These are phyloP conservation scores for Aspergillus sergii DNA, from an alignment of 2,329 filamentous ascomycete species.

Conservation along the genomic window DNA sequence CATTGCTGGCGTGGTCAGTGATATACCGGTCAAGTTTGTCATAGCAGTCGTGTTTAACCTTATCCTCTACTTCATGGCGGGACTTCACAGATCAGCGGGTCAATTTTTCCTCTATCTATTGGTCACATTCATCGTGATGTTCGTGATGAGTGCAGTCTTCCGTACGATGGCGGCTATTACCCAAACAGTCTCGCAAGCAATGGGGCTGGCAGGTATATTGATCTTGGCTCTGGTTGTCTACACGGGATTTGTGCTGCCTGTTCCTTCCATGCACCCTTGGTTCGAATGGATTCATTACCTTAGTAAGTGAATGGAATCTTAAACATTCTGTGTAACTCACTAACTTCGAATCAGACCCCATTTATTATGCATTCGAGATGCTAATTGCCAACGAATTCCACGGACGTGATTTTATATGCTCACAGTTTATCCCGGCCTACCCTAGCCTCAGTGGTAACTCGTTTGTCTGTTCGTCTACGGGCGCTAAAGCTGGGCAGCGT, in stretches of 20 bases:
- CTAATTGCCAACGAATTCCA: conserved; percentile 84
- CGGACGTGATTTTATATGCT: conserved; percentile 60
- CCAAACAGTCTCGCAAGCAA: conserved; percentile 62
- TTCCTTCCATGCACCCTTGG: conserved; percentile 71
- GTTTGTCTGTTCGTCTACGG: conserved; percentile 61
- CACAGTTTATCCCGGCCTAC: conserved; percentile 51
- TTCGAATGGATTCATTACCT: conserved; percentile 80
- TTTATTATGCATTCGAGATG: conserved; percentile 78
- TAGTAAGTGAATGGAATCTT: conserved; percentile 30
- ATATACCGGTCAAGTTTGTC: conserved; percentile 71
- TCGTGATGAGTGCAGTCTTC: conserved; percentile 85
- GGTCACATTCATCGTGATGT: conserved; percentile 70
- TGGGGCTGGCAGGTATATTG: conserved; percentile 57
- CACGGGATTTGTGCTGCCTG: conserved; percentile 49
- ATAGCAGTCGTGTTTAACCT: conserved; percentile 77
- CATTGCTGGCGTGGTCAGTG: conserved; percentile 23
- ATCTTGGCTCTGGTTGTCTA: conserved; percentile 49
- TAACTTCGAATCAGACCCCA: conserved; percentile 54
- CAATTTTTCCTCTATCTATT: conserved; percentile 86
- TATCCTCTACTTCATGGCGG: conserved; percentile 82
- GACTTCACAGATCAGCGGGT: conserved; percentile 70
- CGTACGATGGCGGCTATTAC: conserved; percentile 75
- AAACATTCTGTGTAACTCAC: background rate
- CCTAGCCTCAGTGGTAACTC: conserved; percentile 37
- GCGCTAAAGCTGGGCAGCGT: conserved; percentile 55